Percentiles rank a stretch among this genome's conserved stretches.
These are phyloP conservation scores for Aaosphaeria arxii DNA, from an alignment of 2,329 filamentous ascomycete genomes.

Conservation along the genomic window DNA sequence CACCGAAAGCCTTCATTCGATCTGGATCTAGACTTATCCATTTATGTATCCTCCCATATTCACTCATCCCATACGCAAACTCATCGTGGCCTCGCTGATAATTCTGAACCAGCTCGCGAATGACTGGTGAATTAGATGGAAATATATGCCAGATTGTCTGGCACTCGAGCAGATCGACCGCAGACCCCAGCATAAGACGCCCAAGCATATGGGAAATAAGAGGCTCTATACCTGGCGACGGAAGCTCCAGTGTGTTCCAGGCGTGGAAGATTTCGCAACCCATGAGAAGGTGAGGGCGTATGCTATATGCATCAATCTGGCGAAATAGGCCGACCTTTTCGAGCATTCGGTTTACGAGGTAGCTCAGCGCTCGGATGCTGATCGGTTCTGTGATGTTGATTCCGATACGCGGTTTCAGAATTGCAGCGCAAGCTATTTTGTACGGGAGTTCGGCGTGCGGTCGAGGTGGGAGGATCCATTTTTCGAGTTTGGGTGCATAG, in stretches of 20 bases:
- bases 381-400: constrained; percentile 19
- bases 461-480: constrained; percentile 13
- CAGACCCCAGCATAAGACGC: neutral
- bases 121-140: neutral
- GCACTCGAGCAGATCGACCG: neutral
- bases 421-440: no score
- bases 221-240: neutral
- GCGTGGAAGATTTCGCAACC: neutral
- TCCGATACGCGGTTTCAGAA: constrained; percentile 4
- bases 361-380: constrained; percentile 9
- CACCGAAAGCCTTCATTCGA: neutral
- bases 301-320: neutral
- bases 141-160: neutral
- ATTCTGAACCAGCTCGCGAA: neutral
- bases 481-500: constrained; percentile 15
- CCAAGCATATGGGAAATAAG: neutral
- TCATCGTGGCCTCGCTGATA: neutral
- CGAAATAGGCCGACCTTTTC: constrained; percentile 7
- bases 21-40: neutral
- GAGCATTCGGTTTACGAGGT: constrained; percentile 18
- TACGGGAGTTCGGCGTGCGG: no score
- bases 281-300: no score
- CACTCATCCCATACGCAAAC: neutral
- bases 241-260: neutral
- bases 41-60: neutral